Conservation (phyloP, 2,329 filamentous ascomycete genomes). For the Pseudopyricularia cyperi region DNA sequence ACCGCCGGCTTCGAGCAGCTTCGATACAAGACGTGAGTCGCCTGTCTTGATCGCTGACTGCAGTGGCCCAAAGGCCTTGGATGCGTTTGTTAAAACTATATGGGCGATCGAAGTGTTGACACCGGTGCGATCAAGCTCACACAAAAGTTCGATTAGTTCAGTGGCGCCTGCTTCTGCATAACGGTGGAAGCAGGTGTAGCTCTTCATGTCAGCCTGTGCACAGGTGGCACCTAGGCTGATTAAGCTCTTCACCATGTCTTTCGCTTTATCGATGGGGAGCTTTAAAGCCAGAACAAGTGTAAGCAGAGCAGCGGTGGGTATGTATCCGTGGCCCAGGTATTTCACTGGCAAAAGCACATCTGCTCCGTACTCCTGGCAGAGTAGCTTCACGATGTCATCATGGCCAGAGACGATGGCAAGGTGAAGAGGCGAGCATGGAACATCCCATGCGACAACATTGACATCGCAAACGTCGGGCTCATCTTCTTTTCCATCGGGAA, state of each 20-base stretch:
- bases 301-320: conserved; percentile 48
- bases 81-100: conserved; percentile 38
- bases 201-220: conserved; percentile 55
- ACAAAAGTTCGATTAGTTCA: conserved; percentile 34
- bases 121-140: conserved; percentile 44
- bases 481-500: conserved; percentile 43
- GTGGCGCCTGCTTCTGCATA: conserved; percentile 38
- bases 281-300: conserved; percentile 55
- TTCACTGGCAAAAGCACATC: conserved; percentile 68
- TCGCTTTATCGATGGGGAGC: conserved; percentile 49
- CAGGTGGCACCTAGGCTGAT: conserved; percentile 59
- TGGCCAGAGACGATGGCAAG: conserved; percentile 66
- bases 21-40: conserved; percentile 39
- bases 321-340: conserved; percentile 34
- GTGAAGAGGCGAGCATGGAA: conserved; percentile 60
- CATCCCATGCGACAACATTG: conserved; percentile 70
- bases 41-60: conserved; percentile 42
- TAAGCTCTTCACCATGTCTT: conserved; percentile 50
- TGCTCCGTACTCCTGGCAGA: conserved; percentile 64
- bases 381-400: conserved; percentile 50
- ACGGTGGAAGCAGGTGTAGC: conserved; percentile 54
- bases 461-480: conserved; percentile 72
- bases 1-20: conserved; percentile 52
- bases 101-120: conserved; percentile 55
- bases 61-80: conserved; percentile 24